Conservation (phyloP, 2,329 filamentous ascomycete genomes). For the Rhexocercosporidium sp. region DNA sequence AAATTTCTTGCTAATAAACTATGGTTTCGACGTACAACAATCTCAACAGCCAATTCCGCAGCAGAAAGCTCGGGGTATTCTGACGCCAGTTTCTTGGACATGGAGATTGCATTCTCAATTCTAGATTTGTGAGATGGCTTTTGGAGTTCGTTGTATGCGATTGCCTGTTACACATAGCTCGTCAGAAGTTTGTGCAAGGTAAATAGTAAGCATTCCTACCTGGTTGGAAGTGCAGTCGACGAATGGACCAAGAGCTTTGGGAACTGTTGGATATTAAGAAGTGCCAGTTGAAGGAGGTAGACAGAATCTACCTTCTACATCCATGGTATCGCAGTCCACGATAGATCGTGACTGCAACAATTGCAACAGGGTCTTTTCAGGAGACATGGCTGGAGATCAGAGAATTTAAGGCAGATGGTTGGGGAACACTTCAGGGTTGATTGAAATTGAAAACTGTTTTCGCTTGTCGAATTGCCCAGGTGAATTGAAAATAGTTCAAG, state of each 20-base stretch:
- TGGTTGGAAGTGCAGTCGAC: conserved; percentile 61
- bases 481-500: no score
- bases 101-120: conserved; percentile 45
- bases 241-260: conserved; percentile 53
- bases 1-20: background rate
- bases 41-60: conserved; percentile 59
- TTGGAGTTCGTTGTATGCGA: conserved; percentile 54
- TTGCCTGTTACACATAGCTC: conserved; percentile 46
- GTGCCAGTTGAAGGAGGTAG: background rate
- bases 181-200: background rate
- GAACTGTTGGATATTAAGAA: conserved; percentile 45
- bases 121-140: conserved; percentile 46
- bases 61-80: conserved; percentile 45
- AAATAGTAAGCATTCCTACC: conserved; percentile 38
- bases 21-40: conserved; percentile 49
- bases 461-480: no score
- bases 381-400: conserved; percentile 26
- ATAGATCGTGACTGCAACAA: conserved; percentile 49
- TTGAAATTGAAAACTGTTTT: no score
- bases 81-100: conserved; percentile 42
- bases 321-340: conserved; percentile 58
- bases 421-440: background rate
- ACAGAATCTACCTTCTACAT: conserved; percentile 48
- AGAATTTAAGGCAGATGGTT: background rate
- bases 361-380: conserved; percentile 46